phyloP scores from a whole-genome alignment of 2,329 filamentous ascomycete genomes.

The Aspergillus latus region DNA sequence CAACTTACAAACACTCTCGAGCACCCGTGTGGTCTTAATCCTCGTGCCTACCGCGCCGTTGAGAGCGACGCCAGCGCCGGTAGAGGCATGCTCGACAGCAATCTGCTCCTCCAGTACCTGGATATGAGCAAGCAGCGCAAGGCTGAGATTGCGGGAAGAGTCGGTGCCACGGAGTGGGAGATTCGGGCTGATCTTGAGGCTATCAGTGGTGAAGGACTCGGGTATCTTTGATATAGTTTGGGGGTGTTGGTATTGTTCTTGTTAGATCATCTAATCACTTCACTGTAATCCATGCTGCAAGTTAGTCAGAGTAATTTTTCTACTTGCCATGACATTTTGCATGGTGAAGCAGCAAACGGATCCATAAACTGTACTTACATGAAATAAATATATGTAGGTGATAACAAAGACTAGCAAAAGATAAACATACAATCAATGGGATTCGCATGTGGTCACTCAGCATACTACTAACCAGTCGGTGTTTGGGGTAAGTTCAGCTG shows the following conservation, averaged over 20 bases:
- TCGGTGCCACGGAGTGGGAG: conserved; percentile 67
- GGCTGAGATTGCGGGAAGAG: conserved; percentile 70
- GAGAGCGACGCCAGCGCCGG: conserved; percentile 51
- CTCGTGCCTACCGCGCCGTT: conserved; percentile 69
- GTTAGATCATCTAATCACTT: background rate
- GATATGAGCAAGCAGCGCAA: conserved; percentile 71
- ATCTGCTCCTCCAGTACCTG: conserved; percentile 70
- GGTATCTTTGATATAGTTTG: conserved; percentile 34
- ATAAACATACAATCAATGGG: too few species aligned
- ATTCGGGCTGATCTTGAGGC: conserved; percentile 69
- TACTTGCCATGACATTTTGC: too few species aligned
- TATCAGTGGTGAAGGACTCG: conserved; percentile 63
- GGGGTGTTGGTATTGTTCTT: background rate
- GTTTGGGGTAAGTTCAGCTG: too few species aligned
- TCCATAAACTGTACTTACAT: too few species aligned
- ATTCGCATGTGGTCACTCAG: too few species aligned
- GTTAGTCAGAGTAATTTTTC: too few species aligned
- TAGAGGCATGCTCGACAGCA: conserved; percentile 74
- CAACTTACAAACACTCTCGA: conserved; percentile 76
- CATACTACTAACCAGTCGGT: too few species aligned
- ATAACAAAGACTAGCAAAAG: too few species aligned
- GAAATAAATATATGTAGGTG: too few species aligned
- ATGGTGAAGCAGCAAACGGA: background rate
- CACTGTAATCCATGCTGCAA: too few species aligned
- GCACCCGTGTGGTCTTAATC: conserved; percentile 77